Conservation (phyloP, 23 red algal genomes). For the Rhodosorus marinus region DNA sequence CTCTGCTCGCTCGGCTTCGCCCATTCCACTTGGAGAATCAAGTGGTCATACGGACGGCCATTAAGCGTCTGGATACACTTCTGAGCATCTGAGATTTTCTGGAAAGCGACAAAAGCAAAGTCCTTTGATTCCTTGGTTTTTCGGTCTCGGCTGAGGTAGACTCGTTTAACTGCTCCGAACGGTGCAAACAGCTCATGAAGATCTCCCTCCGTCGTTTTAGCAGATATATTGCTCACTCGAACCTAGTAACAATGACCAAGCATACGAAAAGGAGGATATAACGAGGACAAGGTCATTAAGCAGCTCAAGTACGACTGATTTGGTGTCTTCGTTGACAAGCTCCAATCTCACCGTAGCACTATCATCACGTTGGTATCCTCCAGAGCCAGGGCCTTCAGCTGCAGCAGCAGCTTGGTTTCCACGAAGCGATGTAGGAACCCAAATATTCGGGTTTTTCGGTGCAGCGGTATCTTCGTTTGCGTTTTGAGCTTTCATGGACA, state of each 20-base stretch:
- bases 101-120: constrained; percentile 89
- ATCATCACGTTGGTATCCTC: constrained; percentile 69
- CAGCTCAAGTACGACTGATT: too few species aligned
- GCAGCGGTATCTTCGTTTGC: constrained; percentile 18
- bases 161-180: constrained; percentile 68
- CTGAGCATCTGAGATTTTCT: constrained; percentile 25
- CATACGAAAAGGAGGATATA: too few species aligned
- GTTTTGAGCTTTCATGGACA: constrained; percentile 60
- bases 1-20: constrained; percentile 68
- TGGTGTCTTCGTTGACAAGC: too few species aligned
- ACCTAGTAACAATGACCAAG: too few species aligned
- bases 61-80: constrained; percentile 75
- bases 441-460: too few species aligned
- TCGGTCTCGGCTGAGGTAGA: constrained; percentile 75
- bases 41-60: constrained; percentile 86
- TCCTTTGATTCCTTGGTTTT: constrained; percentile 76
- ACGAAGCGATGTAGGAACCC: constrained; percentile 76
- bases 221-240: constrained; percentile 86
- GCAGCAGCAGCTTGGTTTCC: constrained; percentile 26
- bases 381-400: constrained; percentile 15
- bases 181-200: constrained; percentile 55
- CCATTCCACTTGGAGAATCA: constrained; percentile 94
- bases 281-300: too few species aligned
- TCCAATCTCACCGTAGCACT: constrained; percentile 78
- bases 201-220: constrained; percentile 76